Percentiles rank a stretch among this genome's conserved stretches.
phyloP scores from a whole-genome alignment of 2,329 filamentous ascomycete species.

The Aspergillus candidus region DNA sequence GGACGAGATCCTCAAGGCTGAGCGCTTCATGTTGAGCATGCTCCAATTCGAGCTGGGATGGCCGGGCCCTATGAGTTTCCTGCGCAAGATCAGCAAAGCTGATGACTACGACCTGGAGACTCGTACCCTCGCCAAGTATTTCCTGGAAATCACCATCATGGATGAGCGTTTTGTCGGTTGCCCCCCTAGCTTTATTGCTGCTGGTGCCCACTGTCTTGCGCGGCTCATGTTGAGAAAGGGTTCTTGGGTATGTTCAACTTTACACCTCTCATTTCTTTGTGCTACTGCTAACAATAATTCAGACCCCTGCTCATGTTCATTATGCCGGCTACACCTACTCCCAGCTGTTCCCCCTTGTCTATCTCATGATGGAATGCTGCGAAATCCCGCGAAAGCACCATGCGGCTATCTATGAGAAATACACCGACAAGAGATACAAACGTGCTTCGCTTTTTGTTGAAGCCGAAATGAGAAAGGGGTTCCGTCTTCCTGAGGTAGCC shows the following conservation, averaged over 20 bases:
- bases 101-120: constrained; percentile 97
- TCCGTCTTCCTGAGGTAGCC: constrained; percentile 42
- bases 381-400: constrained; percentile 76
- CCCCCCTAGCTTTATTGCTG: constrained; percentile 82
- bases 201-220: constrained; percentile 86
- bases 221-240: constrained; percentile 86
- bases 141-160: constrained; percentile 94
- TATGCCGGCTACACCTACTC: constrained; percentile 89
- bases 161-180: constrained; percentile 93
- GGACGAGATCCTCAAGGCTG: constrained; percentile 93
- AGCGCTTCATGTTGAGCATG: constrained; percentile 97
- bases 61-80: constrained; percentile 98
- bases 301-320: constrained; percentile 78
- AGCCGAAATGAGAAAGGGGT: constrained; percentile 60
- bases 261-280: neutral
- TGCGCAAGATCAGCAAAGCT: constrained; percentile 93
- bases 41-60: constrained; percentile 91
- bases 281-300: constrained; percentile 14
- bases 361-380: constrained; percentile 81
- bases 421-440: constrained; percentile 81
- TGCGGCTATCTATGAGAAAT: constrained; percentile 83
- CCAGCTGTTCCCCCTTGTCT: constrained; percentile 72
- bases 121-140: constrained; percentile 92
- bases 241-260: constrained; percentile 66
- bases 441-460: constrained; percentile 75